Percentiles rank a stretch among this genome's conserved stretches.
Evolutionary conservation across 2,329 filamentous ascomycete genomes (phyloP).

Genomic region (Talaromyces sp.): DNA sequence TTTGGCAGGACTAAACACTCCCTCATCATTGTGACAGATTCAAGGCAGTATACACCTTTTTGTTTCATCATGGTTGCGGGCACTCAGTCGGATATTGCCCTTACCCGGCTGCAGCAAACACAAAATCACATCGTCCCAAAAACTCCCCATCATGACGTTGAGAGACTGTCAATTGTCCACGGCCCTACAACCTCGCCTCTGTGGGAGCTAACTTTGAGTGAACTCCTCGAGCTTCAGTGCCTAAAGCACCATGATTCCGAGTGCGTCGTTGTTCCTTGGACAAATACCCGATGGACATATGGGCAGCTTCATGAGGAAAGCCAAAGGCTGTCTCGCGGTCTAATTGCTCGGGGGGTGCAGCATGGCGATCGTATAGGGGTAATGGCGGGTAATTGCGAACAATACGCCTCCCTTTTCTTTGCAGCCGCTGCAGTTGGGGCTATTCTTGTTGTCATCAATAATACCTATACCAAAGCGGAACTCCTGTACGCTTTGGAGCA

Average conservation of each 20-base stretch:
- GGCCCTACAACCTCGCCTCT: slow-evolving; percentile 65
- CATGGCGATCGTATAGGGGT: slow-evolving; percentile 67
- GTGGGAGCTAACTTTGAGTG: slow-evolving; percentile 65
- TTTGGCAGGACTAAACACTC: neutral
- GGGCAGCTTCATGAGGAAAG: slow-evolving; percentile 59
- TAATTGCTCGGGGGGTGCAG: slow-evolving; percentile 61
- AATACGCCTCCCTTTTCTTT: slow-evolving; percentile 64
- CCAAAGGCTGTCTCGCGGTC: slow-evolving; percentile 57
- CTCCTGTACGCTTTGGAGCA: slow-evolving; percentile 66
- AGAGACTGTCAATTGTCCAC: slow-evolving; percentile 53
- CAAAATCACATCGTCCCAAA: slow-evolving; percentile 21
- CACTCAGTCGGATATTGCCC: slow-evolving; percentile 10
- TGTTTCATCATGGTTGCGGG: slow-evolving; percentile 1
- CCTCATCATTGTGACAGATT: neutral
- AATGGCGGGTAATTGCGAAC: slow-evolving; percentile 61
- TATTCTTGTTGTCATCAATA: slow-evolving; percentile 72
- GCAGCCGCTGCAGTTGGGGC: slow-evolving; percentile 61
- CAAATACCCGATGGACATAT: slow-evolving; percentile 68
- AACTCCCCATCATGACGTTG: slow-evolving; percentile 15
- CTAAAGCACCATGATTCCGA: slow-evolving; percentile 60
- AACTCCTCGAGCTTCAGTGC: slow-evolving; percentile 67
- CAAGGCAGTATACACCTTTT: neutral
- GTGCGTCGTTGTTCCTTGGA: slow-evolving; percentile 70
- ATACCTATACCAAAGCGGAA: slow-evolving; percentile 72
- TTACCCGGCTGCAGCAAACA: slow-evolving; percentile 17